Base-by-base conservation (phyloP, 495 filamentous ascomycete species). In the Aspergillus nidulans region DNA sequence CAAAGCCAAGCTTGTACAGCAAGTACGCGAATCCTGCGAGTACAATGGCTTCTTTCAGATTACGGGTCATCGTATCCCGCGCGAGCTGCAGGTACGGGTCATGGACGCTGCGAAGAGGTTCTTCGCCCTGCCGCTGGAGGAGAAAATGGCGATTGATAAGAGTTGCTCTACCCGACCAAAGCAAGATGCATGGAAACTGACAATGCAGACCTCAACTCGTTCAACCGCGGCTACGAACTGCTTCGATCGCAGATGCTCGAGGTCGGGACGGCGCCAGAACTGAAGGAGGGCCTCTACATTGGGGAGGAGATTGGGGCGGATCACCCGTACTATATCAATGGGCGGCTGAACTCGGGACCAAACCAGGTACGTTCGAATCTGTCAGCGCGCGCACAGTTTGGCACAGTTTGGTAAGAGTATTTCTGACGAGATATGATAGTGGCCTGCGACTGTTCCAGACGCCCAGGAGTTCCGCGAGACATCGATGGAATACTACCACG, bases 21-120 rank as follows among this genome's bases (percentile, higher is more conserved):
- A 66, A 15, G 56, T 69, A n/a, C 64, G 66, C 18, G 56, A 67
- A 21, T 69, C 61, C 47, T 72, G 69, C 40, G 64, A 63, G 5
- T 68, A 69, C 53, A 72, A 75, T 58, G 77, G 77, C n/a, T 81
- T 80, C 58, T 77, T 81, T 61, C 75, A 78, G 53, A 67, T 76
- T 48, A 72, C 58, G 7, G 72, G 72, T 58, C 78, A 81, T 51
- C 71, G 73, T 42, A 64, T 81, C 6, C 63, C 68, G 9, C 34
- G 64, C 30, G 64, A 67, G 1, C 52, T 73, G 2, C 69, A 73
- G 55, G 48, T 26, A 0, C 61, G 61, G 0, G 68, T 70, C 1
- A 69, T 73, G 68, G 19, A 56, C 23, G 69, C 66, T 49, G 71
- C 76, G 0, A 71, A 75, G 52, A 65, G 67, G 1, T 76, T 85